Evolutionary conservation across 2,329 filamentous ascomycete species (phyloP).

Genomic region (Plectosphaerella sp.): DNA sequence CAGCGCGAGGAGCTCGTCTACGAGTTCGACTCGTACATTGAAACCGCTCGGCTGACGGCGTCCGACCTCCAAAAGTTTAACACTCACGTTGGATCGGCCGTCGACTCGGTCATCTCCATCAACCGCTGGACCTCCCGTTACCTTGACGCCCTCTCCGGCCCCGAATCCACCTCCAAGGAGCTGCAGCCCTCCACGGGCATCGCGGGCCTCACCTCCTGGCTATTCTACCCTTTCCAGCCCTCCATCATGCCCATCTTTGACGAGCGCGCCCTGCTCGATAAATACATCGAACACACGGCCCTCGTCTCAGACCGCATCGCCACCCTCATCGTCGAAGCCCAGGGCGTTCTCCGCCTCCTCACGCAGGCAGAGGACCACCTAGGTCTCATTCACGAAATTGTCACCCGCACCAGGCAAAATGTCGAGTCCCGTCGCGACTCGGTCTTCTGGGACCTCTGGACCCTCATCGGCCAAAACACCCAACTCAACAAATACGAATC

Average conservation of each 20-base stretch:
- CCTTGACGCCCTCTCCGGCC: slow-evolving; percentile 53
- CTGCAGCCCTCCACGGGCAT: slow-evolving; percentile 22
- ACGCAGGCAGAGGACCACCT: slow-evolving; percentile 66
- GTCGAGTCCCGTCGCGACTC: slow-evolving; percentile 58
- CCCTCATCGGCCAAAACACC: slow-evolving; percentile 68
- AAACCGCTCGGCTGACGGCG: slow-evolving; percentile 60
- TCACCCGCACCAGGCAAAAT: slow-evolving; percentile 57
- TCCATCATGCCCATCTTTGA: slow-evolving; percentile 43
- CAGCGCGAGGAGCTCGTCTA: slow-evolving; percentile 66
- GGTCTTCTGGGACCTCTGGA: slow-evolving; percentile 68
- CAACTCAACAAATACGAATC: slow-evolving; percentile 48
- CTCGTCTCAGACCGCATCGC: slow-evolving; percentile 67
- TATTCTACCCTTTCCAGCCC: slow-evolving; percentile 60
- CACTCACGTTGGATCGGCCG: slow-evolving; percentile 66
- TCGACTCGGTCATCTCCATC: slow-evolving; percentile 70
- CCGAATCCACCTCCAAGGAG: slow-evolving; percentile 17
- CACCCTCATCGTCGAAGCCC: slow-evolving; percentile 64
- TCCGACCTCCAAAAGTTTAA: slow-evolving; percentile 71
- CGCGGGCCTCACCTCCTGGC: slow-evolving; percentile 35
- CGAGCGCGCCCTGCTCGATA: slow-evolving; percentile 61
- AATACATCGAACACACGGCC: slow-evolving; percentile 69
- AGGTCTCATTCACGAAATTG: slow-evolving; percentile 64
- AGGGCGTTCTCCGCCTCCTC: slow-evolving; percentile 62
- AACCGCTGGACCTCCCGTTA: slow-evolving; percentile 72
- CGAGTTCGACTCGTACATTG: slow-evolving; percentile 74